Conservation (phyloP, 495 filamentous ascomycete genomes). For the Annulohypoxylon maeteangense region DNA sequence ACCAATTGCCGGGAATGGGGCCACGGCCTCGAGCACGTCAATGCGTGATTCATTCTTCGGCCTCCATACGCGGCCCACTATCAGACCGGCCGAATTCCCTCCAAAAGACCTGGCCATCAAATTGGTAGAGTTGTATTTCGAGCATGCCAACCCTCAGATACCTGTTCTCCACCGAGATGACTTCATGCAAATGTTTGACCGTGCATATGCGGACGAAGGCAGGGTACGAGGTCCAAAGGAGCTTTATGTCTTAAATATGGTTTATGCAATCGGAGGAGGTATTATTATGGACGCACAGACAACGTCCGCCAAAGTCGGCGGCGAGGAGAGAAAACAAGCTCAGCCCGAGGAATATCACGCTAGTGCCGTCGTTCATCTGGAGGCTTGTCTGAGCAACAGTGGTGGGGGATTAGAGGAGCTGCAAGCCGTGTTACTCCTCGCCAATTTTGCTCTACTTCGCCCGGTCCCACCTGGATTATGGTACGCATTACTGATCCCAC, state of each 20-base stretch:
- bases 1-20: conserved; percentile 47
- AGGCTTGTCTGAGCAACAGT: conserved; percentile 81
- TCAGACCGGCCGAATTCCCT: conserved; percentile 87
- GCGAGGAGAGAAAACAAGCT: conserved; percentile 68
- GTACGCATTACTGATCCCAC: conserved; percentile 48
- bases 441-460: conserved; percentile 88
- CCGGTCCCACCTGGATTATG: conserved; percentile 93
- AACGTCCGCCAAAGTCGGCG: conserved; percentile 41
- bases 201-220: conserved; percentile 75
- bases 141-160: conserved; percentile 95
- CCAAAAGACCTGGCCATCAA: conserved; percentile 74
- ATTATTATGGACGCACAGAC: conserved; percentile 78
- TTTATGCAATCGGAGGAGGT: conserved; percentile 95
- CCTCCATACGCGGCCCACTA: conserved; percentile 86
- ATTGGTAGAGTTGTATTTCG: conserved; percentile 87
- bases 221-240: conserved; percentile 80
- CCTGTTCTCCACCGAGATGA: conserved; percentile 89
- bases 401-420: conserved; percentile 89
- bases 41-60: conserved; percentile 98
- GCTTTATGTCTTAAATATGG: conserved; percentile 93
- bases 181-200: conserved; percentile 85
- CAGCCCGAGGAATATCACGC: conserved; percentile 97
- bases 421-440: conserved; percentile 88
- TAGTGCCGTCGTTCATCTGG: conserved; percentile 89
- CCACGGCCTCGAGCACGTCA: conserved; percentile 65